Base-by-base conservation (phyloP, 257 asterid species). In the Ophiorrhiza pumila region DNA sequence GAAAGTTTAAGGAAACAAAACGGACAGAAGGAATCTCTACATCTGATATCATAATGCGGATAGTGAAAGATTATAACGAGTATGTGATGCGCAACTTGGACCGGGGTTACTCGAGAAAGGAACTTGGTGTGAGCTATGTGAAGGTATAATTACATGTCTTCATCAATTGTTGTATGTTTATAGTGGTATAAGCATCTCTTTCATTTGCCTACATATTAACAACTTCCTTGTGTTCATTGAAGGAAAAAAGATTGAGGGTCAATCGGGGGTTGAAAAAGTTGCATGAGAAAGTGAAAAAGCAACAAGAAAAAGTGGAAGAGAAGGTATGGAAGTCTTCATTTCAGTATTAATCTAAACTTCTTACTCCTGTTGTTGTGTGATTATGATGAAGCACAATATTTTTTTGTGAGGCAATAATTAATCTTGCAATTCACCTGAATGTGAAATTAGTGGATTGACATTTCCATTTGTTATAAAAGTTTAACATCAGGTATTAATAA, bases 31-130 rank as follows among this genome's bases (percentile, higher is more conserved):
- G 93, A 53, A 88, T 88, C 53, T 88, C 91, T 14, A 88, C 93
- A 32, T 88, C 93, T 7, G 91, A 88, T 70, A 56, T 88, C 31
- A 86, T 88, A 50, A 86, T 88, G 93, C 75, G 93, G 80, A 86
- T 88, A 43, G 86, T 88, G 50, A 88, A 86, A 71, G 91, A 88
- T 73, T 88, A 88, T 78, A 88, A 88, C 52, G 85, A 87, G 58
- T 86, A 88, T 84, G 91, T 88, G 71, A 86, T 86, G 91, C 93
- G 91, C 69, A 88, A 85, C 68, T 82, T 87, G 89, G 93, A 87
- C 69, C 81, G 90, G 65, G 93, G 93, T 47, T 88, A 88, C 71
- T 72, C 93, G n/a, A 88, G 91, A 69, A 84, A 85, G 79, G 91
- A 88, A 31, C 93, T 88, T 67, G 84, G 84, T 70, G 82, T 88